These are phyloP conservation scores for Nemophila menziesii DNA, from an alignment of 257 asterid species.

Conservation along the genomic window DNA sequence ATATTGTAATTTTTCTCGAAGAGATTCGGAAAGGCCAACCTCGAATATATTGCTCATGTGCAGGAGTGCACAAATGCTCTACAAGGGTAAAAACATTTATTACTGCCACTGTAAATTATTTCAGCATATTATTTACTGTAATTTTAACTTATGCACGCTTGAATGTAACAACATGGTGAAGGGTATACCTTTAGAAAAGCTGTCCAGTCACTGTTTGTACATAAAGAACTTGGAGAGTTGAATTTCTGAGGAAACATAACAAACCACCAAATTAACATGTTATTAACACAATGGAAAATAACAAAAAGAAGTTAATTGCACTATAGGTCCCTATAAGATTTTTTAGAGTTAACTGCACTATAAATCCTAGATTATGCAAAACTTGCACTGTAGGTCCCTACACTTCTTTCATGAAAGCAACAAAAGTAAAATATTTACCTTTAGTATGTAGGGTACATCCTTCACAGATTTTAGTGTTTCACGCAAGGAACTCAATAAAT, in stretches of 20 bases:
- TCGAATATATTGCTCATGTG: constrained; percentile 87
- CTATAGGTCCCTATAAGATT: no score
- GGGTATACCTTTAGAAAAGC: constrained; percentile 66
- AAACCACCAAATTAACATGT: constrained; percentile 7
- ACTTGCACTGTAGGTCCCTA: no score
- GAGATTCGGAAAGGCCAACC: constrained; percentile 75
- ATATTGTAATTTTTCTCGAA: constrained; percentile 50
- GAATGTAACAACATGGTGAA: constrained; percentile 3
- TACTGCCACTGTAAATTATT: background rate
- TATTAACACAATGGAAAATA: background rate
- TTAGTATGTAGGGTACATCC: constrained; percentile 79
- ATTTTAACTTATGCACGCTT: background rate
- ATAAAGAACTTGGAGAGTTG: constrained; percentile 81
- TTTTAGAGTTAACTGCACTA: no score
- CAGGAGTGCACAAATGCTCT: constrained; percentile 82
- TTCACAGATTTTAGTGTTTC: constrained; percentile 86
- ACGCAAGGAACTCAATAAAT: constrained; percentile 62
- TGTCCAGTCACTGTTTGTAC: constrained; percentile 77
- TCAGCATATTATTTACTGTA: background rate
- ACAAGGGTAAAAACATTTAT: constrained; percentile 5
- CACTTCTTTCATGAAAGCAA: no score
- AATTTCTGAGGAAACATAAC: constrained; percentile 51
- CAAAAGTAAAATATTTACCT: constrained; percentile 36
- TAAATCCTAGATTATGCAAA: no score
- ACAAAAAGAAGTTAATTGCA: background rate